Conservation (phyloP, 345 rosid species). For the Cardiospermum halicacabum region DNA sequence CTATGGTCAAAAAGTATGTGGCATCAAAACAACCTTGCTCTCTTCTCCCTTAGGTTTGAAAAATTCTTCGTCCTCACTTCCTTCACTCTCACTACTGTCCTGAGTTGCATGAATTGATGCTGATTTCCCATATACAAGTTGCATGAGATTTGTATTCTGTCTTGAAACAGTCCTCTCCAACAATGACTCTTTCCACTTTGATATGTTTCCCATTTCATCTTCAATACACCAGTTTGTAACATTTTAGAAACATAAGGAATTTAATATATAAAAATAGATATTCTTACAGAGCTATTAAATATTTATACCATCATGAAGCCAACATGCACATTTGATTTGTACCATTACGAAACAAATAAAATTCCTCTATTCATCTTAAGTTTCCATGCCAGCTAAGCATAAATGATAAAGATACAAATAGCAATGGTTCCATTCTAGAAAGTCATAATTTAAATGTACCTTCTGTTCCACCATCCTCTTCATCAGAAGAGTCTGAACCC, state of each 20-base stretch:
- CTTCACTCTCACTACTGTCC: conserved; percentile 49
- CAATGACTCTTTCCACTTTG: conserved; percentile 82
- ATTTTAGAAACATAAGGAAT: conserved; percentile 15
- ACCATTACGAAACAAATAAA: not conserved
- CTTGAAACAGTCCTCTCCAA: conserved; percentile 50
- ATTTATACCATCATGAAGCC: not conserved
- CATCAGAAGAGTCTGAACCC: conserved; percentile 44
- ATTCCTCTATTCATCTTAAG: not conserved
- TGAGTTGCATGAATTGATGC: conserved; percentile 33
- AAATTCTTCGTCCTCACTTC: conserved; percentile 65
- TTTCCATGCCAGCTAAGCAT: not conserved
- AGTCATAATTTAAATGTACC: conserved; percentile 33
- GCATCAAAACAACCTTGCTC: conserved; percentile 47
- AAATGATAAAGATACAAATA: not conserved
- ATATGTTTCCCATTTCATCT: conserved; percentile 58
- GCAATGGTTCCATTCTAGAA: not conserved
- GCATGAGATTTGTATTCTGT: conserved; percentile 58
- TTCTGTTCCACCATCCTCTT: conserved; percentile 33
- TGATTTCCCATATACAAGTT: conserved; percentile 70
- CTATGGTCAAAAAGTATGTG: not conserved
- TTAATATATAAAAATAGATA: not conserved
- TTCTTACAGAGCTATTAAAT: not conserved
- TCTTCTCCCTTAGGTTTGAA: conserved; percentile 80
- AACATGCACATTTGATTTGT: not conserved
- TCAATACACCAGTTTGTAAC: conserved; percentile 24